Conservation (phyloP, 768 basidiomycete species). For the Myochromella boudieri region DNA sequence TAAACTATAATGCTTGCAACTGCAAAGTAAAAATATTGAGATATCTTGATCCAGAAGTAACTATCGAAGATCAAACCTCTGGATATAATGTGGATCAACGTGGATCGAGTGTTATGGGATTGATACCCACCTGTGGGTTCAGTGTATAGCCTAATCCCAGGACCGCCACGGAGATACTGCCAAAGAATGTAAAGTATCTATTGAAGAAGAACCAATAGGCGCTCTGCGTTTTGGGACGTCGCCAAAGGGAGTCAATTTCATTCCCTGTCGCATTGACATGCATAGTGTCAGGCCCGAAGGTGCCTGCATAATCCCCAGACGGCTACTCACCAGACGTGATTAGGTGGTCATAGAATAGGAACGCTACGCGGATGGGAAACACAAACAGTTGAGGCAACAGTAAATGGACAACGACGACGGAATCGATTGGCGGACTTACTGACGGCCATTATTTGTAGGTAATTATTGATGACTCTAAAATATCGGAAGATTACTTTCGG, state of each 20-base stretch:
- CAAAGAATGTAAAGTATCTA: constrained; percentile 47
- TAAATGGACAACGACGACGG: not conserved
- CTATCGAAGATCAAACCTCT: constrained; percentile 14
- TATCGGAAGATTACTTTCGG: not conserved
- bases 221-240: constrained; percentile 33
- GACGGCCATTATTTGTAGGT: constrained; percentile 31
- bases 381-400: not conserved
- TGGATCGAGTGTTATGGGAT: too few species aligned
- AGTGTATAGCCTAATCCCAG: constrained; percentile 29
- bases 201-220: constrained; percentile 48
- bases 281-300: not conserved
- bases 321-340: constrained; percentile 31
- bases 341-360: constrained; percentile 39
- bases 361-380: constrained; percentile 22
- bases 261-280: constrained; percentile 21
- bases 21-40: constrained; percentile 16
- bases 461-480: constrained; percentile 26
- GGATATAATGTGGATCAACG: constrained; percentile 2
- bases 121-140: too few species aligned
- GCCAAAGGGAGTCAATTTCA: constrained; percentile 48
- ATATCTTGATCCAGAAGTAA: too few species aligned
- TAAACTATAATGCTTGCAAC: constrained; percentile 37
- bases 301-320: not conserved
- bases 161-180: constrained; percentile 30
- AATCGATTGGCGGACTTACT: constrained; percentile 24